Base-by-base conservation (phyloP, 2,329 filamentous ascomycete genomes). In the Diaporthe batatas region DNA sequence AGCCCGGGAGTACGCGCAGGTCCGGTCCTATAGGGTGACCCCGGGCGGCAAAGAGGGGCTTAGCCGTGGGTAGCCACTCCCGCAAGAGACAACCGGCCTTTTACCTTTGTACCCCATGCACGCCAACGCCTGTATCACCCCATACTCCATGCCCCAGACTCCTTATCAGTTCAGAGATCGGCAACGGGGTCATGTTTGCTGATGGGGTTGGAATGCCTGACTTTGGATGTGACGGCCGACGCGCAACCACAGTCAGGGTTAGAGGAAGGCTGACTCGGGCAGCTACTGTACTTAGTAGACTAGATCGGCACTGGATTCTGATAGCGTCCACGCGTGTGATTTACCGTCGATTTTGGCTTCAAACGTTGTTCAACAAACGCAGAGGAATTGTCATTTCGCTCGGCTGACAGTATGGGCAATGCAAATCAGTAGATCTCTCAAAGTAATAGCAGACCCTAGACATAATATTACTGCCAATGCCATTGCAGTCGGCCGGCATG, bases 401-500 rank as follows among this genome's bases (percentile, higher is more conserved):
- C 21, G 11, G 18, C 34, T 39, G 55, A 18, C 34, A 25, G 25
- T 29, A 3, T 14, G n/a, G 5, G 39, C 21, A 1, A 39, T 58
- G 11, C 55, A 42, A 58, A 39, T 58, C 23, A 1, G 39, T 34
- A 58, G 21, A 39, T 21, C 21, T 11, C 12, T 7, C 14, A 6
- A 49, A 49, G 21, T n/a, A 7, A 49, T 49, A 18, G 18, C 36
- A 2, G 34, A 25, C 7, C 55, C 55, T 12, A 59, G 42, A 18
- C 36, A 42, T 7, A 8, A 39, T 39, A 32, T n/a, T 32, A 36
- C 6, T 11, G 34, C 10, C 10, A 23, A 2, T 36, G 32, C 5
- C 34, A 36, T 14, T 25, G 54, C 90, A 0, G 91, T 92, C 90
- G 87, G 0, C 84, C 92, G 39, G 86, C 89, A 0, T 92, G 76